Conservation (phyloP, 148 eudicot species). For the Camellia sinensis region DNA sequence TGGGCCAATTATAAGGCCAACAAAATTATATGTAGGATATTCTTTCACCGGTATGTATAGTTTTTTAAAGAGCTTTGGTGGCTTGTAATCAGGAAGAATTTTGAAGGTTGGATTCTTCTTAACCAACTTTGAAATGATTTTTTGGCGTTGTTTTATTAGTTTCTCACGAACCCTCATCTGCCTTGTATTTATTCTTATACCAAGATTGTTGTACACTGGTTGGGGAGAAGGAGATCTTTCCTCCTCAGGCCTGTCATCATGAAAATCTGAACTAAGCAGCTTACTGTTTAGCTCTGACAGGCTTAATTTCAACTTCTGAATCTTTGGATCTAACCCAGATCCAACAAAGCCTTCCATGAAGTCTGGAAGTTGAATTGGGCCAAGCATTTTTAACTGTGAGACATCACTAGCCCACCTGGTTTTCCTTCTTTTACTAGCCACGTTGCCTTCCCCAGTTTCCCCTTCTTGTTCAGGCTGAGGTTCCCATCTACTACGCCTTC, state of each 20-base stretch:
- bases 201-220: conserved; percentile 24
- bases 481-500: conserved; percentile 26
- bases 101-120: conserved; percentile 22
- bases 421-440: conserved; percentile 21
- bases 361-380: conserved; percentile 15
- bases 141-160: conserved; percentile 16
- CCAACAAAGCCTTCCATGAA: conserved; percentile 4
- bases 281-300: conserved; percentile 21
- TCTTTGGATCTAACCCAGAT: conserved; percentile 20
- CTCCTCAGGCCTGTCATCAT: conserved; percentile 23
- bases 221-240: conserved; percentile 33
- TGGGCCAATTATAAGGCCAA: conserved; percentile 44
- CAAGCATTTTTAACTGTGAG: conserved; percentile 11
- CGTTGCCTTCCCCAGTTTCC: conserved; percentile 4
- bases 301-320: conserved; percentile 19
- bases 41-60: conserved; percentile 36
- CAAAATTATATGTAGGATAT: conserved; percentile 35
- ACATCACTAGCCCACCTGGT: conserved; percentile 26
- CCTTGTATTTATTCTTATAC: conserved; percentile 18
- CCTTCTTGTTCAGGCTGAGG: conserved; percentile 19
- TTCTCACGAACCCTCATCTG: conserved; percentile 17
- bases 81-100: conserved; percentile 18
- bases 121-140: conserved; percentile 22
- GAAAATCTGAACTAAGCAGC: conserved; percentile 19
- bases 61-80: conserved; percentile 25